phyloP scores from a whole-genome alignment of 2,329 filamentous ascomycete species.

The Aspergillus viridinutans region DNA sequence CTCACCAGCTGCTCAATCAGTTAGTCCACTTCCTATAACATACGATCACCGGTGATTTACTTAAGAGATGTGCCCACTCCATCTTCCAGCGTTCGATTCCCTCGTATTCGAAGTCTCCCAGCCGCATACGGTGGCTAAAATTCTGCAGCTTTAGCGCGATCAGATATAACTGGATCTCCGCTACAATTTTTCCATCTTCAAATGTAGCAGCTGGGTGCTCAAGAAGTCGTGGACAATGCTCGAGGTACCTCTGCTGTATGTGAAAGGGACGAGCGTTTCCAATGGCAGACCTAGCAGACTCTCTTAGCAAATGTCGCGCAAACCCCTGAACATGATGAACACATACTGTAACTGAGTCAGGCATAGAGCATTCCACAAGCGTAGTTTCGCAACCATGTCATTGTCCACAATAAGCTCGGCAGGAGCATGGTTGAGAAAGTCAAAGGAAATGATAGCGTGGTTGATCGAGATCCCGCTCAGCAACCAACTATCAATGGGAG shows the following conservation, averaged over 20 bases:
- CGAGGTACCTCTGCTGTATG: slow-evolving; percentile 25
- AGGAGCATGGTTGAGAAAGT: slow-evolving; percentile 16
- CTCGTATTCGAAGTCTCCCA: slow-evolving; percentile 26
- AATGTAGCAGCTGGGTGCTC: slow-evolving; percentile 27
- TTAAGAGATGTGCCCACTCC: slow-evolving; percentile 31
- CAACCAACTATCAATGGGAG: slow-evolving; percentile 34
- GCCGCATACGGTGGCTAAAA: slow-evolving; percentile 22
- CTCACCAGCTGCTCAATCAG: slow-evolving; percentile 18
- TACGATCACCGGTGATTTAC: not conserved
- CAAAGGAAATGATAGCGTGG: slow-evolving; percentile 25
- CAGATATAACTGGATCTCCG: slow-evolving; percentile 30
- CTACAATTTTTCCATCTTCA: slow-evolving; percentile 28
- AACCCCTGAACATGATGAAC: not conserved
- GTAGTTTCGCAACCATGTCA: slow-evolving; percentile 27
- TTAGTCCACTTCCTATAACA: not conserved
- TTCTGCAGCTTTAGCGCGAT: slow-evolving; percentile 26
- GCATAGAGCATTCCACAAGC: slow-evolving; percentile 33
- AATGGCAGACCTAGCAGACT: slow-evolving; percentile 21
- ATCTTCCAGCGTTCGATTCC: slow-evolving; percentile 33
- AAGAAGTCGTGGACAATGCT: slow-evolving; percentile 28
- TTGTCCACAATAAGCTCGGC: slow-evolving; percentile 23
- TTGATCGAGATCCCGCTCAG: slow-evolving; percentile 35
- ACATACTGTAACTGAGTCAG: slow-evolving; percentile 32
- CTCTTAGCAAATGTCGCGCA: slow-evolving; percentile 7
- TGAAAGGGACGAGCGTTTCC: slow-evolving; percentile 30